Percentiles rank a stretch among this genome's conserved stretches.
Conservation (phyloP, 768 basidiomycete genomes). For the Phlebiopsis flavidoalba region DNA sequence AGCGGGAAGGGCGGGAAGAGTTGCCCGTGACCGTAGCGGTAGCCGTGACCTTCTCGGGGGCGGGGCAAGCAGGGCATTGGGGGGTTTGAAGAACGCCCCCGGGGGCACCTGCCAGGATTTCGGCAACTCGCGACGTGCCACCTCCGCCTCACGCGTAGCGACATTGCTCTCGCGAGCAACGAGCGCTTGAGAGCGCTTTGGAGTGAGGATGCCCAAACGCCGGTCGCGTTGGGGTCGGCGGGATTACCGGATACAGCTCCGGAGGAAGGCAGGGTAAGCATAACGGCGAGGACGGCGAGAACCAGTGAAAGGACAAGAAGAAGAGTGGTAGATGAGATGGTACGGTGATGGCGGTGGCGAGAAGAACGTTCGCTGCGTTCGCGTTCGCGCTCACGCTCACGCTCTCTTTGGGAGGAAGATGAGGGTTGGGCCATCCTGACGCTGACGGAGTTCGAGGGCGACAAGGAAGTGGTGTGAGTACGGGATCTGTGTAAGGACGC, state of each 20-base stretch:
- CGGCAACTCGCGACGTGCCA: conserved; percentile 85
- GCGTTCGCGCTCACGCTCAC: conserved; percentile 43
- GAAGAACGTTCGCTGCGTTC: conserved; percentile 51
- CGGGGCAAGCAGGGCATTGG: conserved; percentile 56
- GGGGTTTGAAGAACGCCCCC: conserved; percentile 46
- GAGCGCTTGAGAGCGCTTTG: conserved; percentile 77
- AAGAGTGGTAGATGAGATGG: conserved; percentile 86
- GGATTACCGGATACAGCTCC: conserved; percentile 25
- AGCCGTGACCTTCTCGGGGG: conserved; percentile 19
- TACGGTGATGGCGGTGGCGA: conserved; percentile 74
- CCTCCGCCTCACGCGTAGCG: conserved; percentile 81
- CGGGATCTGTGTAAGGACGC: conserved; percentile 62
- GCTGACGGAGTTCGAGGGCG: conserved; percentile 61
- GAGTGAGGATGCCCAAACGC: conserved; percentile 60
- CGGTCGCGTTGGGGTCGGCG: conserved; percentile 8
- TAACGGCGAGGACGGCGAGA: conserved; percentile 83
- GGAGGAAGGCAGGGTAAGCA: conserved; percentile 74
- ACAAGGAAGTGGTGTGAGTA: conserved; percentile 63
- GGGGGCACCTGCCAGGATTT: conserved; percentile 79
- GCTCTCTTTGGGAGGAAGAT: conserved; percentile 44
- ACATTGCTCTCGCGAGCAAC: conserved; percentile 76
- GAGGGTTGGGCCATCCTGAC: conserved; percentile 88
- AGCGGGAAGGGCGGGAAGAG: conserved; percentile 45
- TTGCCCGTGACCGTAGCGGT: conserved; percentile 53
- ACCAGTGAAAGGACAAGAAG: conserved; percentile 83